phyloP scores from a whole-genome alignment of 139 green algal species.

The Chlorella sp. region DNA sequence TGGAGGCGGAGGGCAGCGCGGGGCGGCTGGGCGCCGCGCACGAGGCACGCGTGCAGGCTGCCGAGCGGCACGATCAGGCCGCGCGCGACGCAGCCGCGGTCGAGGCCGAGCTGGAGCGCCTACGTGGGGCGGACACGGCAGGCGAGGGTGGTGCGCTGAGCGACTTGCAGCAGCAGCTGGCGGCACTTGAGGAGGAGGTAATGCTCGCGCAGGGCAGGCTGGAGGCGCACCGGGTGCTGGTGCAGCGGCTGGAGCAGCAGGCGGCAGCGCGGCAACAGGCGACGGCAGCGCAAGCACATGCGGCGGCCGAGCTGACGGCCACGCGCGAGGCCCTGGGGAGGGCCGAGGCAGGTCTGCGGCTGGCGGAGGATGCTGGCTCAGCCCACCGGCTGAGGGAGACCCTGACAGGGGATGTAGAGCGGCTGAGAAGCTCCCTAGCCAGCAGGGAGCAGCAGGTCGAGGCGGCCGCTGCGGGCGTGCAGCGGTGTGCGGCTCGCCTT shows the following conservation, averaged over 20 bases:
- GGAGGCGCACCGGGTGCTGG: background rate
- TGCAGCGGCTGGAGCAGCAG: background rate
- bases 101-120: no score
- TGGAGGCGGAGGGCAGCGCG: no score
- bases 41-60: no score
- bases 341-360: background rate
- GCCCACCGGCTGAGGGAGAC: background rate
- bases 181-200: constrained; percentile 1
- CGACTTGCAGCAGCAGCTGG: background rate
- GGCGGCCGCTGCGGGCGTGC: no score
- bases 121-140: no score
- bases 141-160: no score
- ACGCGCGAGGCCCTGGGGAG: background rate
- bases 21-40: no score
- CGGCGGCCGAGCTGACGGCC: background rate
- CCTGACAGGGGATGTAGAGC: background rate
- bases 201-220: background rate
- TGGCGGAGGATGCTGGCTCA: background rate
- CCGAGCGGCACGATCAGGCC: no score
- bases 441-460: no score
- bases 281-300: background rate
- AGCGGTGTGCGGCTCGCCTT: no score
- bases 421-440: no score
- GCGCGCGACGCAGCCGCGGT: no score
- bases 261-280: background rate